Base-by-base conservation (phyloP, 768 basidiomycete genomes). In the Termitomyces sp. region DNA sequence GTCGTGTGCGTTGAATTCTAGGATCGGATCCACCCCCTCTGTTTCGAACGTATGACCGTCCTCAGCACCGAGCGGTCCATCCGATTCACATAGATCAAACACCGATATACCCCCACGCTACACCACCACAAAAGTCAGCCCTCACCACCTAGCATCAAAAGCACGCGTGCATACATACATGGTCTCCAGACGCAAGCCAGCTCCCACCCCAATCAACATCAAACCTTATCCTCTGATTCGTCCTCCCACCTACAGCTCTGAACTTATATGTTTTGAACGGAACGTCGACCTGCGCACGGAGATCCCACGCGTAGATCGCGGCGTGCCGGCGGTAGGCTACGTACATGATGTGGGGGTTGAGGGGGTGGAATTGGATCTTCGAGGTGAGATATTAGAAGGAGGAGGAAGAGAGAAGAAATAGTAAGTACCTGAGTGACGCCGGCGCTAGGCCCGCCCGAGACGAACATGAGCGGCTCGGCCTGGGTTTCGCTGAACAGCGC, bases 351-450 rank as follows among this genome's bases (percentile, higher is more conserved):
- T 91, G 82, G 0, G 91, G 88, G 43, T 75, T 72, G 20, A 74
- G 72, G 0, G 91, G 91, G 65, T 95, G 89, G 72, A 95, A 98
- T 58, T 82, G 79, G 40, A 94, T 71, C 91, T 92, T 45, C n/a
- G 24, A 5, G 7, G 18, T 58, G 33, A 54, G 30, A 3, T 14
- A 39, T 47, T 27, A n/a, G 9, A 40, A 45, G 45, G 22, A 9
- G 24, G 39, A n/a, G 30, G 44, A 22, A 43, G 39, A 14, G 26
- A 24, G 12, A 7, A 26, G 46, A 47, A 43, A n/a, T 16, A 4
- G 3, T 44, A 68, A 39, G 36, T 50, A 87, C 86, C 78, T 85
- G 83, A 4, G 78, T 82, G 22, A 88, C 79, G 9, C 81, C 79
- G 3, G 79, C 77, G 6, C 68, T 62, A 1, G 76, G 73, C 0